phyloP scores from a whole-genome alignment of 163 green algal genomes.

The Chlamydomonas reinhardtii region DNA sequence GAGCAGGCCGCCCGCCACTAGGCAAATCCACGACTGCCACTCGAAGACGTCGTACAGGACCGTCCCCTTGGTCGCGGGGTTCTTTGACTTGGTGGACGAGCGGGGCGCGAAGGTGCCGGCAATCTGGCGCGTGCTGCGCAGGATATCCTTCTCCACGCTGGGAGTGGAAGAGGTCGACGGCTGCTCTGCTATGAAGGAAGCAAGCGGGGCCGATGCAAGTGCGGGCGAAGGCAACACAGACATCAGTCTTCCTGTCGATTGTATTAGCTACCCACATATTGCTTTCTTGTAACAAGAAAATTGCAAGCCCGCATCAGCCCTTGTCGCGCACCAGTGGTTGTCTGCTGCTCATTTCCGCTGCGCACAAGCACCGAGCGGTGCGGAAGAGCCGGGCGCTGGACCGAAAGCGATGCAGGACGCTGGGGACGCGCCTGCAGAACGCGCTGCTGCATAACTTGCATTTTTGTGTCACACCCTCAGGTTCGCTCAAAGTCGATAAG shows the following conservation, averaged over 20 bases:
- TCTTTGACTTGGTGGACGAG: conserved; percentile 85
- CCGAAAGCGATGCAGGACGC: no score
- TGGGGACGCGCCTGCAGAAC: no score
- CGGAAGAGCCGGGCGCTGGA: no score
- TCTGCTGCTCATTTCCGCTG: conserved; percentile 26
- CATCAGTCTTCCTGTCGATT: no score
- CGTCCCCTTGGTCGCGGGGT: conserved; percentile 90
- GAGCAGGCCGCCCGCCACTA: conserved; percentile 85
- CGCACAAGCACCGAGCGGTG: neutral
- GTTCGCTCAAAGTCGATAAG: no score
- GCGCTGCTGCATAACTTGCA: conserved; percentile 30
- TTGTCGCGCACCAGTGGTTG: neutral
- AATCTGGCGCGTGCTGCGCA: no score
- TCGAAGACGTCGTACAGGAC: conserved; percentile 90
- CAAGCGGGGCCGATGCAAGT: neutral
- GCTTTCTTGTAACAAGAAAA: neutral
- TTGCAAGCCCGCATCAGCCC: neutral
- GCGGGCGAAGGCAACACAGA: no score
- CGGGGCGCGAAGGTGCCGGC: conserved; percentile 92
- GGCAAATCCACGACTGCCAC: conserved; percentile 82
- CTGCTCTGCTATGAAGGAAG: conserved; percentile 8
- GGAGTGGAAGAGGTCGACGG: neutral
- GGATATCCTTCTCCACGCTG: no score
- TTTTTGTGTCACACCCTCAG: neutral
- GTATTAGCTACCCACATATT: no score